Conservation (phyloP, 2,329 filamentous ascomycete genomes). For the Hypoxylon sp. region DNA sequence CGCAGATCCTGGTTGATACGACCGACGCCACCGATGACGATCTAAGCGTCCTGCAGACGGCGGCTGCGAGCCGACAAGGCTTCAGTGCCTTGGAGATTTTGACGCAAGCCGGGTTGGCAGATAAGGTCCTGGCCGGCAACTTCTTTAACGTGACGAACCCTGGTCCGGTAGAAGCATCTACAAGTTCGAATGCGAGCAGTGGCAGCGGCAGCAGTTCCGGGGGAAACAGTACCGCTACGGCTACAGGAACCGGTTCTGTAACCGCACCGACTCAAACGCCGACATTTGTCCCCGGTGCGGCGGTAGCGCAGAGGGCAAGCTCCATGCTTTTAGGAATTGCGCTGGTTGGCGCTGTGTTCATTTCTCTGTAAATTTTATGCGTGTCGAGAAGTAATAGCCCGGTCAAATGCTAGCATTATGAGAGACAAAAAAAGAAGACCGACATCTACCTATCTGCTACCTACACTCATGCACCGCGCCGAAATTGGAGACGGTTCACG, state of each 20-base stretch:
- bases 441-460: constrained; percentile 7
- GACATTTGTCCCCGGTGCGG: constrained; percentile 31
- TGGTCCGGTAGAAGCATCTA: constrained; percentile 37
- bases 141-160: constrained; percentile 49
- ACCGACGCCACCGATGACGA: constrained; percentile 38
- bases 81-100: constrained; percentile 42
- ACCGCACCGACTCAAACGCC: constrained; percentile 32
- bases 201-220: constrained; percentile 11
- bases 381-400: constrained; percentile 8
- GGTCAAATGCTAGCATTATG: constrained; percentile 10
- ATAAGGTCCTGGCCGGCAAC: constrained; percentile 48
- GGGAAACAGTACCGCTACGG: constrained; percentile 3
- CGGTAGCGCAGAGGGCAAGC: constrained; percentile 36
- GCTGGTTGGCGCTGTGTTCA: constrained; percentile 38
- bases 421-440: constrained; percentile 5
- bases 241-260: constrained; percentile 29
- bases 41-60: constrained; percentile 39
- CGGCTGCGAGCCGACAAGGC: constrained; percentile 38
- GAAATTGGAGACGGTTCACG: constrained; percentile 5
- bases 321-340: constrained; percentile 36
- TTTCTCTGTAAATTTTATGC: constrained; percentile 34
- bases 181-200: constrained; percentile 16
- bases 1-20: constrained; percentile 46
- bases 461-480: no score
- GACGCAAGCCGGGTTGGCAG: constrained; percentile 41